A percentile compares a stretch with the other conserved stretches of the same genome.
Evolutionary conservation across 108 stramenopile genomes (phyloP).

Genomic region (Aurantiochytrium sp.): DNA sequence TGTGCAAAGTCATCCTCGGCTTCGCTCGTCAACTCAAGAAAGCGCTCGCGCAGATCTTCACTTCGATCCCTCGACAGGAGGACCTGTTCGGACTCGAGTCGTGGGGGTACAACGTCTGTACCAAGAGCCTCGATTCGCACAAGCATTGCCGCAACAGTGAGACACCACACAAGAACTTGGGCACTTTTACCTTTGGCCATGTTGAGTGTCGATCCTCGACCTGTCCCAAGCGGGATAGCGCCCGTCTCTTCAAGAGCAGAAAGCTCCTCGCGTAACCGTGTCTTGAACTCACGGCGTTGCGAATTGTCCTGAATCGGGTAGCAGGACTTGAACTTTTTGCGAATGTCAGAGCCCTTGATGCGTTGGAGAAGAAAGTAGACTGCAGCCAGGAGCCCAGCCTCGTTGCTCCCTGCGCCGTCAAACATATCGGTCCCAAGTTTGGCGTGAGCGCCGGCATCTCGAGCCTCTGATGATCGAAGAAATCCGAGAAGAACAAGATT

Average conservation of each 20-base stretch:
- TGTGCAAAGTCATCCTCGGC: not conserved
- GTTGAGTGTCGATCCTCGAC: not conserved
- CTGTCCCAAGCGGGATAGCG: not conserved
- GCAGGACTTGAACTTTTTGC: not conserved
- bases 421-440: not conserved
- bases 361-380: not conserved
- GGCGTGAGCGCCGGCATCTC: not conserved
- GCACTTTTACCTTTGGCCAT: not conserved
- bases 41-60: not conserved
- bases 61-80: not conserved
- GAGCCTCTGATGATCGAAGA: not conserved
- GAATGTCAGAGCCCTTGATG: not conserved
- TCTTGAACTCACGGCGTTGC: not conserved
- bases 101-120: not conserved
- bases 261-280: not conserved
- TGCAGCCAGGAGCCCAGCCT: not conserved
- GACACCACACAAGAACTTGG: not conserved
- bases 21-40: not conserved
- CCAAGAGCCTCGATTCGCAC: not conserved
- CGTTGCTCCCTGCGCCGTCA: not conserved
- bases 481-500: not conserved
- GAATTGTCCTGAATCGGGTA: not conserved
- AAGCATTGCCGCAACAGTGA: not conserved
- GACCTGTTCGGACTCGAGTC: not conserved
- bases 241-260: not conserved